These are phyloP conservation scores for Filobasidium floriforme DNA, from an alignment of 768 basidiomycete genomes.

Conservation along the genomic window DNA sequence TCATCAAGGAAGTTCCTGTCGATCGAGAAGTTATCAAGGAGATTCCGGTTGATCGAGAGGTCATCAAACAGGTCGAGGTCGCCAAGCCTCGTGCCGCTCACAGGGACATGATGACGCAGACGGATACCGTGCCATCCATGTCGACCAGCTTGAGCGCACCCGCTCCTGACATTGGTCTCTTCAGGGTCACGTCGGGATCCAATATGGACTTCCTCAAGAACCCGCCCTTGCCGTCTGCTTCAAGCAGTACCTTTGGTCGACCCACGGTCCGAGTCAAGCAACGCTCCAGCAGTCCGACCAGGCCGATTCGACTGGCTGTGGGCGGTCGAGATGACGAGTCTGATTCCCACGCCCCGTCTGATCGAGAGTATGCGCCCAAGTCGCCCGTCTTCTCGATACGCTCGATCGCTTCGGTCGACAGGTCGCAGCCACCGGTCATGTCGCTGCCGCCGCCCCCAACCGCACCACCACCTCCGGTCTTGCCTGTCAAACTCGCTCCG, in stretches of 20 bases:
- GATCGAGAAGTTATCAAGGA: slow-evolving; percentile 37
- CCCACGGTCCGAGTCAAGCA: slow-evolving; percentile 3
- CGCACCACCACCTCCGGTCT: slow-evolving; percentile 46
- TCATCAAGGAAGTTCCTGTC: slow-evolving; percentile 27
- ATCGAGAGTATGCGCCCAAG: not conserved
- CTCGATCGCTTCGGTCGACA: slow-evolving; percentile 19
- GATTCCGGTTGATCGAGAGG: slow-evolving; percentile 31
- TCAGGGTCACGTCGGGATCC: slow-evolving; percentile 33
- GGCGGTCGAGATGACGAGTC: not conserved
- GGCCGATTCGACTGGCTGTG: not conserved
- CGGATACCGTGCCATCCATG: slow-evolving; percentile 24
- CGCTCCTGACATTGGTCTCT: slow-evolving; percentile 33
- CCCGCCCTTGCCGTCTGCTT: slow-evolving; percentile 18
- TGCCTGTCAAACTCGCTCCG: slow-evolving; percentile 60
- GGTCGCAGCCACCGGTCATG: slow-evolving; percentile 36
- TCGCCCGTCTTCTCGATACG: slow-evolving; percentile 1
- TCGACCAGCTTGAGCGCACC: slow-evolving; percentile 22
- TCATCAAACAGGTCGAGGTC: slow-evolving; percentile 11
- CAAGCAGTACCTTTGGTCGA: not conserved
- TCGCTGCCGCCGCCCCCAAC: slow-evolving; percentile 43
- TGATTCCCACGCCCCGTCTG: not conserved
- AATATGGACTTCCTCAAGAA: slow-evolving; percentile 45
- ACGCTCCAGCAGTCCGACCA: slow-evolving; percentile 5
- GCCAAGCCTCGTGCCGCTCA: slow-evolving; percentile 15
- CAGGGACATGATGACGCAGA: slow-evolving; percentile 23